Evolutionary conservation across 129 eudicot genomes (phyloP), one percentile per base, ranked within the genome.

Genomic region (Ambrosia artemisiifolia): DNA sequence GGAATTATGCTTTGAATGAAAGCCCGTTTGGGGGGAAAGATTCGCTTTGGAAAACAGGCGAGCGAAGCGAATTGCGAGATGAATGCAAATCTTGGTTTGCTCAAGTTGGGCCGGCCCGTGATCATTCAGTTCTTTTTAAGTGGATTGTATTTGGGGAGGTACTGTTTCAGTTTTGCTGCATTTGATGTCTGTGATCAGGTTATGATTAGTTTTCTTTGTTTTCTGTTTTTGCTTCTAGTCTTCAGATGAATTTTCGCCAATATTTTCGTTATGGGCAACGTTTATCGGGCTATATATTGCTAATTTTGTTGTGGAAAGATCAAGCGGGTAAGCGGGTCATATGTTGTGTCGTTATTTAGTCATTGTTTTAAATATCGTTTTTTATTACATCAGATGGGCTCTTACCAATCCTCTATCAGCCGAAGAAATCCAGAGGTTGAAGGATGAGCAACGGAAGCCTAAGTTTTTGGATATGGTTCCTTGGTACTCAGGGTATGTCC

Each of bases 381-480:
- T 64, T 36, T 8, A 38, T 11, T 24, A 74, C 55, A 73, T 75
- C 88, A 93, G 98, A 81, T 93, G 98, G 98, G 98, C 98, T 66
- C 98, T 89, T 74, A 85, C 96, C 62, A 96, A 89, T 59, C 98
- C 98, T 74, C 67, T 83, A 61, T 84, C 98, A 68, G 87, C 85
- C 80, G 82, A 93, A 89, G 75, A 87, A 87, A 69, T 82, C 18
- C 30, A 84, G 88, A 89, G 44, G 2, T 40, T 40, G 44, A 40
- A 40, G 44, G 44, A 40, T 40, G 44, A 40, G 44, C 44, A 40
- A 40, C 44, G 87, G 16, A 85, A 89, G 74, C 98, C 96, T 63
- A 89, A 87, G 11, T 93, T 93, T 47, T 75, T 94, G 81, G 98
- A 90, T 71, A 94, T 94, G 98, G 96, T 93, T 83, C 98, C 98